Evolutionary conservation across 192 early-diverging fungal genomes (phyloP).

Genomic region (Coemansia biformis): DNA sequence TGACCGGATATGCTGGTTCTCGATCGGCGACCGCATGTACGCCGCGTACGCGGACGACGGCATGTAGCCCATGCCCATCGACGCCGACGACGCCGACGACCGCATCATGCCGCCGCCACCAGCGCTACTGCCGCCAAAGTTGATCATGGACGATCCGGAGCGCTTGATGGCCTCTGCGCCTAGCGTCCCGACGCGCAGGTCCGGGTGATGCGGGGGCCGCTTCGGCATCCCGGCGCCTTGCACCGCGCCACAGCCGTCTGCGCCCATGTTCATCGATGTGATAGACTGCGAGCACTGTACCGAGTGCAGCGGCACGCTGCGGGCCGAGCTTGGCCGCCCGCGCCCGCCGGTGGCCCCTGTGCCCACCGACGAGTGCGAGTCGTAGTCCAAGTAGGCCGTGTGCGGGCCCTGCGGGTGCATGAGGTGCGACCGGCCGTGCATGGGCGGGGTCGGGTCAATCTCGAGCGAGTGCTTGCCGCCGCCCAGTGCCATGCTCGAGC

Average conservation of each 20-base stretch:
- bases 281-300: slow-evolving; percentile 46
- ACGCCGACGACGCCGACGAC: slow-evolving; percentile 40
- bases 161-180: slow-evolving; percentile 24
- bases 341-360: slow-evolving; percentile 15
- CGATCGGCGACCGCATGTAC: slow-evolving; percentile 46
- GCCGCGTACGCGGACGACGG: slow-evolving; percentile 26
- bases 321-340: slow-evolving; percentile 46
- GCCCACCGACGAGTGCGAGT: slow-evolving; percentile 16
- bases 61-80: slow-evolving; percentile 27
- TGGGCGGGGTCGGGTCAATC: slow-evolving; percentile 8
- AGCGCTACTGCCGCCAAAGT: slow-evolving; percentile 1
- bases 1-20: slow-evolving; percentile 49
- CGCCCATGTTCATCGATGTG: slow-evolving; percentile 34
- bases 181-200: slow-evolving; percentile 10
- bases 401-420: slow-evolving; percentile 1
- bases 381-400: slow-evolving; percentile 18
- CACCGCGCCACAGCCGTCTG: not conserved
- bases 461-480: slow-evolving; percentile 29
- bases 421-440: not conserved
- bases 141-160: slow-evolving; percentile 27
- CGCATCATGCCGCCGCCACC: slow-evolving; percentile 8
- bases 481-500: slow-evolving; percentile 19
- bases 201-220: slow-evolving; percentile 36
- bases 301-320: slow-evolving; percentile 46
- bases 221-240: not conserved